Conservation (phyloP, 2,329 filamentous ascomycete genomes). For the Monosporascus sp. region DNA sequence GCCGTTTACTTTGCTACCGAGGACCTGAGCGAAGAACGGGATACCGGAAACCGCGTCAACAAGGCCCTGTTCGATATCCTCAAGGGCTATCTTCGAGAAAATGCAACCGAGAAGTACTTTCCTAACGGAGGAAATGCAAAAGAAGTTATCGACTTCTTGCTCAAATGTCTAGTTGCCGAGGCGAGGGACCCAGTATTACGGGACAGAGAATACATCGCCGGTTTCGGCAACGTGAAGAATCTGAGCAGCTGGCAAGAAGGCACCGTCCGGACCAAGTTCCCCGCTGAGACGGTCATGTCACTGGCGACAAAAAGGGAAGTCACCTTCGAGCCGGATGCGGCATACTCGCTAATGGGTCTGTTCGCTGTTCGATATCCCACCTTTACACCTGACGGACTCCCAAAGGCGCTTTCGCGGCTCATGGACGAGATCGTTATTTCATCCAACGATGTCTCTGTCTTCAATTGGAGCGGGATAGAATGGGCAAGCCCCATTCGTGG, state of each 20-base stretch:
- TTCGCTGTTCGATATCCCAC: conserved; percentile 25
- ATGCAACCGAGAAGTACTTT: conserved; percentile 2
- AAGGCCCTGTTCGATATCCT: conserved; percentile 7
- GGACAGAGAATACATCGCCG: conserved; percentile 18
- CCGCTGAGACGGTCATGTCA: conserved; percentile 20
- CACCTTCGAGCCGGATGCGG: conserved; percentile 22
- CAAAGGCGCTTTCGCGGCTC: conserved; percentile 24
- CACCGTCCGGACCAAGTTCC: conserved; percentile 14
- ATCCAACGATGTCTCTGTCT: conserved; percentile 27
- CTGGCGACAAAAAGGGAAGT: conserved; percentile 18
- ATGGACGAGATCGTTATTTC: conserved; percentile 25
- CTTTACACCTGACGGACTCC: conserved; percentile 25
- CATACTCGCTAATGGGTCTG: conserved; percentile 29
- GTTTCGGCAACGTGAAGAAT: conserved; percentile 18
- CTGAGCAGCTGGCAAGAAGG: conserved; percentile 17
- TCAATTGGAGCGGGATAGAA: conserved; percentile 28
- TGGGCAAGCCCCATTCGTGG: conserved; percentile 25
- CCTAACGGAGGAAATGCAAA: conserved; percentile 9
- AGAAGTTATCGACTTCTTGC: conserved; percentile 17
- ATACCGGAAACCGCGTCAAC: no score
- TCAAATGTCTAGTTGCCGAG: conserved; percentile 16
- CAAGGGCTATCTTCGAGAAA: not conserved
- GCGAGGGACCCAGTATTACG: conserved; percentile 13
- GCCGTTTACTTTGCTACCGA: conserved; percentile 11
- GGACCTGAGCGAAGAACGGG: no score